phyloP scores from a whole-genome alignment of 164 flowering plant genomes.

The Platanus orientalis region DNA sequence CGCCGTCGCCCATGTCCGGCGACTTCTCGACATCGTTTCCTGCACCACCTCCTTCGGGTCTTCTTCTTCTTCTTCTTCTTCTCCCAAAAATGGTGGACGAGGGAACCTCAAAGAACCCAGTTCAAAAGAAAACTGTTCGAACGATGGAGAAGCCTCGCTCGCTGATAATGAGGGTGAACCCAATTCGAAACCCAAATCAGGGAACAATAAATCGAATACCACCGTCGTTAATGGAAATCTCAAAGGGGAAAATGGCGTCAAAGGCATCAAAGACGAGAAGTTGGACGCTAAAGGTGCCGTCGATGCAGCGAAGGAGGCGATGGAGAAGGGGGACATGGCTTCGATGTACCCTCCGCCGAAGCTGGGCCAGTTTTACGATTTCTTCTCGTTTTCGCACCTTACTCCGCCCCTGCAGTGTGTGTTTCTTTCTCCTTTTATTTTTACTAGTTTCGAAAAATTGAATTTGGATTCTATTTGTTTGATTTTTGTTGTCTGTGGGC shows the following conservation, averaged over 20 bases:
- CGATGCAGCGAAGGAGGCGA: conserved; percentile 15
- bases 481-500: conserved; percentile 2
- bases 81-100: conserved; percentile 34
- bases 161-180: conserved; percentile 16
- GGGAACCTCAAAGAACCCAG: conserved; percentile 27
- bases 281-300: conserved; percentile 9
- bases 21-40: conserved; percentile 88
- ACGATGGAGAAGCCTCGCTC: conserved; percentile 9
- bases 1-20: conserved; percentile 60
- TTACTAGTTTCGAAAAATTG: neutral
- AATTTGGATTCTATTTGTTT: conserved; percentile 4
- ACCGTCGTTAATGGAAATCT: conserved; percentile 8
- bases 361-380: conserved; percentile 83
- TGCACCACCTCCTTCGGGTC: conserved; percentile 71
- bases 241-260: conserved; percentile 5
- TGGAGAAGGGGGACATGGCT: conserved; percentile 41
- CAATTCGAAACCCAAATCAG: conserved; percentile 14
- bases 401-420: conserved; percentile 80
- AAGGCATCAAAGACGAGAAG: conserved; percentile 14
- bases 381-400: conserved; percentile 84
- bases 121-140: conserved; percentile 18
- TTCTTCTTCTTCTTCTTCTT: conserved; percentile 34
- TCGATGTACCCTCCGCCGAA: conserved; percentile 71
- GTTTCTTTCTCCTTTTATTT: conserved; percentile 15
- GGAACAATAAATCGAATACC: conserved; percentile 18